Conservation (phyloP, 2,329 filamentous ascomycete species). For the Lomentospora prolificans region DNA sequence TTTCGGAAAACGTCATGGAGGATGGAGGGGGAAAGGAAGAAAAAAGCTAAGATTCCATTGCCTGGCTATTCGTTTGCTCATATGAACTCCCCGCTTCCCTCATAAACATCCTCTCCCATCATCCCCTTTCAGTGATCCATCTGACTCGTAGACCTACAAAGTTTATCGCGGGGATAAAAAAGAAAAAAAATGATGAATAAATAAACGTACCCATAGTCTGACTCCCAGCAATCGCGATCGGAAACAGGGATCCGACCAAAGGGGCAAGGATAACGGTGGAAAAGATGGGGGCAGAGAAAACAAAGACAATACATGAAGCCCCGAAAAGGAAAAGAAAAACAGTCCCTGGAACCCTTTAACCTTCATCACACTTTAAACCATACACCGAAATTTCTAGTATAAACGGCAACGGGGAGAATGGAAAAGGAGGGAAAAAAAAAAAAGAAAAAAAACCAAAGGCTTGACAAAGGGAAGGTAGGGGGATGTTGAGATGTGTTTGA, state of each 20-base stretch:
- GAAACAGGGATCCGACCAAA: too few species aligned
- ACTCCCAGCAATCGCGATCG: too few species aligned
- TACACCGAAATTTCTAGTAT: background rate
- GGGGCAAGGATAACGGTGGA: too few species aligned
- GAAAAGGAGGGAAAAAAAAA: slow-evolving; percentile 3
- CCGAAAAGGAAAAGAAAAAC: background rate
- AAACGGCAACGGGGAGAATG: background rate
- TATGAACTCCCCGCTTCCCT: background rate
- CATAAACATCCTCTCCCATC: background rate
- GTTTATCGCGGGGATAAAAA: background rate
- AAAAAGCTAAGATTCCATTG: slow-evolving; percentile 2
- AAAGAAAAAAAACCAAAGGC: background rate
- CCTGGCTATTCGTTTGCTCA: slow-evolving; percentile 3
- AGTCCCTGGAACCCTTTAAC: background rate
- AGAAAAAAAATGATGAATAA: background rate
- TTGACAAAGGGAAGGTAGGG: background rate
- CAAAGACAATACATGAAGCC: background rate
- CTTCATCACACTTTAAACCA: slow-evolving; percentile 3
- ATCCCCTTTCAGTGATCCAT: slow-evolving; percentile 1
- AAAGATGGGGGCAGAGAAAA: background rate
- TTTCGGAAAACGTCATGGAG: too few species aligned
- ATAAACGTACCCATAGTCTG: too few species aligned
- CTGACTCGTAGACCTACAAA: background rate
- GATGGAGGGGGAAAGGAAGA: background rate
- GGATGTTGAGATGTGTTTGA: background rate